Evolutionary conservation across 176 grass and related monocot species (phyloP).

Genomic region (Oryza longistaminata): DNA sequence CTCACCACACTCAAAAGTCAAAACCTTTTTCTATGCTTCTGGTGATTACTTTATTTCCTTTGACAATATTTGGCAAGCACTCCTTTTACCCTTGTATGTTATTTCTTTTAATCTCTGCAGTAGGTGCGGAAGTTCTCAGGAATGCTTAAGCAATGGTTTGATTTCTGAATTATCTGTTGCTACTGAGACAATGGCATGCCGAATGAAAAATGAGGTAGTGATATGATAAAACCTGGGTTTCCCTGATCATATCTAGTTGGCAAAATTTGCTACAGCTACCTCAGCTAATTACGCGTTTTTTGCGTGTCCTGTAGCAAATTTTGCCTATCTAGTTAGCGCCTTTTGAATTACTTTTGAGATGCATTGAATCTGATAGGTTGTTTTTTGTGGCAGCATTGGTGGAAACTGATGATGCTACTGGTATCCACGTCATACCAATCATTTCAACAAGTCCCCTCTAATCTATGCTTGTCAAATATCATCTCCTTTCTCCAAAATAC

Average conservation of each 20-base stretch:
- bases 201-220: slow-evolving; percentile 72
- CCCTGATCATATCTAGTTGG: slow-evolving; percentile 22
- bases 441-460: slow-evolving; percentile 53
- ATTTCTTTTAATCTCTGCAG: slow-evolving; percentile 32
- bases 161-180: slow-evolving; percentile 71
- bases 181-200: slow-evolving; percentile 57
- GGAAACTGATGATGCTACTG: slow-evolving; percentile 76
- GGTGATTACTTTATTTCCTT: slow-evolving; percentile 33
- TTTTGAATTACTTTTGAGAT: slow-evolving; percentile 25
- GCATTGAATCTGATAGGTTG: slow-evolving; percentile 26
- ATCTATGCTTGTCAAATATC: slow-evolving; percentile 71
- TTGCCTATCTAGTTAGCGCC: slow-evolving; percentile 12
- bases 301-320: no score
- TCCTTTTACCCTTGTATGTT: not conserved
- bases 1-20: not conserved
- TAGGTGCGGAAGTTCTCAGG: slow-evolving; percentile 41
- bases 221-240: slow-evolving; percentile 4
- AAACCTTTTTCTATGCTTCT: slow-evolving; percentile 10
- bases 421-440: slow-evolving; percentile 64
- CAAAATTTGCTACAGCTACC: not conserved
- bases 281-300: no score
- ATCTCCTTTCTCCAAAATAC: slow-evolving; percentile 80
- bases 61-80: not conserved
- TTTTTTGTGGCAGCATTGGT: slow-evolving; percentile 61
- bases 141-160: slow-evolving; percentile 48